Evolutionary conservation across 768 basidiomycete species (phyloP), one percentile per base, ranked within the genome.

Genomic region (Chalciporus pseudorubinellus): DNA sequence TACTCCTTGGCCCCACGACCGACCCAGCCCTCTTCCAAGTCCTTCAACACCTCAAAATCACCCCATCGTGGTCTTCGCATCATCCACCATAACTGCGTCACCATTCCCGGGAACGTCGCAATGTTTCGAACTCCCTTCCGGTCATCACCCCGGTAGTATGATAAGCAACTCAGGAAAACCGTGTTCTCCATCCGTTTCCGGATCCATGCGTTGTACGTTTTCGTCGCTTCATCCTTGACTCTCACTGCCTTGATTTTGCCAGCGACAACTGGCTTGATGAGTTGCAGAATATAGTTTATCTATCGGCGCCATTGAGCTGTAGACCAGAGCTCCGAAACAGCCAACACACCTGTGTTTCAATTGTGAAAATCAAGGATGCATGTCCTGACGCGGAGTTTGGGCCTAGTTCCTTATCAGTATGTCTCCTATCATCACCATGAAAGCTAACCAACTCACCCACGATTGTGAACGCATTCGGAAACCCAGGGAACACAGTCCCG

Each of bases 321-420:
- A 36, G 34, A 36, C 34, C 34, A 8, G 9, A 3, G 10, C n/a
- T 6, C n/a, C 14, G n/a, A 36, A 8, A n/a, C 34, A 16, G 13
- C 12, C 14, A 36, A 36, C 34, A 7, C 14, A 36, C 34, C 34
- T 36, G 34, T 16, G 9, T 6, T 16, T 36, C 34, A 8, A 36
- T n/a, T 8, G 34, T 49, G 18, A 18, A 83, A 42, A 84, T 71
- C 31, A 80, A 72, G 21, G 83, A 83, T 9, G 77, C 78, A 57
- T 84, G 83, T 13, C 82, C 83, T 8, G 78, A 72, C 24, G 75
- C 77, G 29, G 75, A 75, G 60, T 85, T 85, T 3, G 83, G 82
- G 0, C 79, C 79, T 80, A 48, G 7, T 47, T 18, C 34, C 33
- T 19, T 46, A 7, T 44, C 46, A 41, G 22, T 29, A 36, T 20